Evolutionary conservation across 2,329 filamentous ascomycete species (phyloP), one percentile per base, ranked within the genome.

Genomic region (Diaporthe sp.): DNA sequence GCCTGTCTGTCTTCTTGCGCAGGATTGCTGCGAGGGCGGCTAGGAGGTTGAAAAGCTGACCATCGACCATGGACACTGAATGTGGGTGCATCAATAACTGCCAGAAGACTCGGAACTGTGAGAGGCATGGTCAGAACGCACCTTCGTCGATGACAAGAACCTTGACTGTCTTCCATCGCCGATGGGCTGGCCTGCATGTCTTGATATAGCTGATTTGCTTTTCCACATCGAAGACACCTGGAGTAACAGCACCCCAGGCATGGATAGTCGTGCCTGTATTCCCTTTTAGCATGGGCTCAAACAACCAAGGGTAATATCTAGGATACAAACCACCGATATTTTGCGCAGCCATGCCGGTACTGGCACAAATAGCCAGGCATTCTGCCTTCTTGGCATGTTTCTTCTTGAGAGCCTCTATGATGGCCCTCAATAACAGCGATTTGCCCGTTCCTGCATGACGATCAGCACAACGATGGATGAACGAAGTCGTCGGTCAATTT

Each of bases 41-140:
- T 12, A 95, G 87, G 81, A 95, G 95, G 84, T 95, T 93, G 79
- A 94, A 95, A 2, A 95, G 86, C 73, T 94, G 92, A 1, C 92
- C 93, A 80, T 95, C 93, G 9, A 95, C 92, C 93, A 95, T 95
- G 1, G 93, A 95, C 5, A 95, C 91, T 82, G 39, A 22, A 3
- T 22, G 2, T 2, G 0, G 1, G 10, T 25, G 42, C 20, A 13
- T 58, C 28, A 51, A 6, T 22, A 13, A 12, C 13, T 6, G 4
- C 42, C n/a, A 13, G 17, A 3, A 58, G 10, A n/a, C 3, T 13
- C 8, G 5, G 7, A 15, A 3, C 3, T 39, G n/a, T 17, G n/a
- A 7, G 9, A 1, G n/a, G 6, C 2, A 10, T 61, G 5, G 1
- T 28, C 12, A n/a, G 5, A 17, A 20, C 61, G 25, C n/a, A 72